Conservation (phyloP, 371 early-diverging fungal species). For the Mortierella sp. region DNA sequence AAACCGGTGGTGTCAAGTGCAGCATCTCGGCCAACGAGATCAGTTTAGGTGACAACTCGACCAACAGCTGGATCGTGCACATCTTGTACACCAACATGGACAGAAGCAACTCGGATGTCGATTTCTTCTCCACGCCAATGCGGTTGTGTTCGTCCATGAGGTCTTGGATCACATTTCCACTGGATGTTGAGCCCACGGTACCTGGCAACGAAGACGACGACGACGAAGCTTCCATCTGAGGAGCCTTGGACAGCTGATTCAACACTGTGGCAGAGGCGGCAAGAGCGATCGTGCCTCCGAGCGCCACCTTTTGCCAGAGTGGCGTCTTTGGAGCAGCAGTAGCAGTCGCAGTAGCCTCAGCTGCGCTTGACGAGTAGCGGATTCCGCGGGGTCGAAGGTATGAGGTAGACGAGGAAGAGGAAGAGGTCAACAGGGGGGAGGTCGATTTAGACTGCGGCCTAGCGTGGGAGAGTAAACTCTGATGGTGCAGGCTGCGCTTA, state of each 20-base stretch:
- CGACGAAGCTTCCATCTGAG: constrained; percentile 31
- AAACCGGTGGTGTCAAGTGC: constrained; percentile 64
- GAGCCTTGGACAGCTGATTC: constrained; percentile 43
- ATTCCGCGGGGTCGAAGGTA: not conserved
- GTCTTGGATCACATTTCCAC: constrained; percentile 16
- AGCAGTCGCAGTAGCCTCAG: constrained; percentile 8
- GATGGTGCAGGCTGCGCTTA: constrained; percentile 20
- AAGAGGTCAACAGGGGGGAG: not conserved
- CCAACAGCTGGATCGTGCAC: constrained; percentile 74
- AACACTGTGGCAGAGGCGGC: constrained; percentile 43
- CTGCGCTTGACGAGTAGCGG: no score
- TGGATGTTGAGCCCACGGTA: not conserved
- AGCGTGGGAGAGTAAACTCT: constrained; percentile 41
- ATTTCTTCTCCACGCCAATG: constrained; percentile 64
- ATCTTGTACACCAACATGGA: constrained; percentile 82
- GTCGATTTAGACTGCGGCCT: constrained; percentile 9
- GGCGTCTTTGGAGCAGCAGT: constrained; percentile 23
- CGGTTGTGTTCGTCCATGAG: constrained; percentile 54
- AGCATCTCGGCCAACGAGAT: constrained; percentile 70
- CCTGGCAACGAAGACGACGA: not conserved
- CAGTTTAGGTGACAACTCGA: constrained; percentile 73
- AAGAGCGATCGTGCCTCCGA: constrained; percentile 47
- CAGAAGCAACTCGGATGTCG: constrained; percentile 71
- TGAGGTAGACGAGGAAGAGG: constrained; percentile 9
- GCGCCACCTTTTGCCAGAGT: constrained; percentile 45